These are phyloP conservation scores for Paspalum notatum DNA, from an alignment of 176 grass and related monocot species.

Conservation along the genomic window DNA sequence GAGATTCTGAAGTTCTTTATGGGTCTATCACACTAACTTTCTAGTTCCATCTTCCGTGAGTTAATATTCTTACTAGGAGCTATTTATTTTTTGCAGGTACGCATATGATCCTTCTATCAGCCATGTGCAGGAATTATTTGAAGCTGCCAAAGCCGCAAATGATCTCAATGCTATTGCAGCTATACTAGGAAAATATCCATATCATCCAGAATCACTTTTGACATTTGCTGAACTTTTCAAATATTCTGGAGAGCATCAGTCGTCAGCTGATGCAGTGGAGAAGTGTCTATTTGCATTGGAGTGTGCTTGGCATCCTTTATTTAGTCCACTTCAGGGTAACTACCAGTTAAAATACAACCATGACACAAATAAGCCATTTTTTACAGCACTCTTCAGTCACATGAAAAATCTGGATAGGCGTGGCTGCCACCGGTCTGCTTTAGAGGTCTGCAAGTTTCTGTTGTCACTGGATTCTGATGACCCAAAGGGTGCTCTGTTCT, in stretches of 20 bases:
- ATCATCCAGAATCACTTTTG: conserved; percentile 86
- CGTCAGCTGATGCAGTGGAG: conserved; percentile 73
- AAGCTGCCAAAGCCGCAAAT: conserved; percentile 86
- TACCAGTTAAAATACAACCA: conserved; percentile 80
- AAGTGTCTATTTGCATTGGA: conserved; percentile 94
- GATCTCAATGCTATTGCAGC: conserved; percentile 87
- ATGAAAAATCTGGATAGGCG: conserved; percentile 94
- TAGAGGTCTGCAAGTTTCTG: conserved; percentile 96
- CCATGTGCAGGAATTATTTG: conserved; percentile 86
- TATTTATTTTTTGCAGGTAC: conserved; percentile 58
- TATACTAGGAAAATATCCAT: conserved; percentile 73
- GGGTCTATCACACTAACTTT: background rate
- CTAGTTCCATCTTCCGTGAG: background rate
- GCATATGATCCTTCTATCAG: conserved; percentile 60
- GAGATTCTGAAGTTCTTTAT: conserved; percentile 2
- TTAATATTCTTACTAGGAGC: conserved; percentile 23
- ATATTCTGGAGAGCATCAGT: conserved; percentile 97
- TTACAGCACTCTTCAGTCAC: conserved; percentile 86
- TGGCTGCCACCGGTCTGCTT: conserved; percentile 92
- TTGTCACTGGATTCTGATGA: conserved; percentile 93
- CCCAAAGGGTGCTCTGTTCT: conserved; percentile 89
- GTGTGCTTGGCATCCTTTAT: conserved; percentile 85
- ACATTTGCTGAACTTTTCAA: conserved; percentile 96
- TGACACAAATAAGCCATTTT: conserved; percentile 88
- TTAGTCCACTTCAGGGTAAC: conserved; percentile 70